Percentiles rank a stretch among this genome's conserved stretches.
Conservation (phyloP, 2,329 filamentous ascomycete species). For the Stemphylium lycopersici region DNA sequence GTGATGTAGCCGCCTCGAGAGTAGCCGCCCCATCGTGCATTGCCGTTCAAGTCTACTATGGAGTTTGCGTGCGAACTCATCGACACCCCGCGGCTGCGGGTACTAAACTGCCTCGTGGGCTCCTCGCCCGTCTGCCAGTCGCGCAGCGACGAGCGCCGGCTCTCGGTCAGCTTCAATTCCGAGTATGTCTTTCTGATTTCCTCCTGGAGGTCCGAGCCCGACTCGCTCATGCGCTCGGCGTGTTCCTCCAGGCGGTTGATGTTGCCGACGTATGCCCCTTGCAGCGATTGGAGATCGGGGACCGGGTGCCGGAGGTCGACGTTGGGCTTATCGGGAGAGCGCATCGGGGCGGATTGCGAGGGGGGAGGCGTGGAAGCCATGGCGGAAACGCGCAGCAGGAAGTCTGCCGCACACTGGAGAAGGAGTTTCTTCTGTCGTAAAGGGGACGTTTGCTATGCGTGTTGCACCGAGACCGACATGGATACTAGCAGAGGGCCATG, state of each 20-base stretch:
- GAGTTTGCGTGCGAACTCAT: conserved; percentile 58
- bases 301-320: conserved; percentile 58
- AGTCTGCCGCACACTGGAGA: conserved; percentile 4
- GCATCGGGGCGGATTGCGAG: conserved; percentile 26
- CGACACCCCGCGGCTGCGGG: conserved; percentile 50
- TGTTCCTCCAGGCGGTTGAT: conserved; percentile 77
- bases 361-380: conserved; percentile 34
- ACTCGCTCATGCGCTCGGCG: conserved; percentile 74
- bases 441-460: conserved; percentile 23
- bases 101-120: conserved; percentile 29
- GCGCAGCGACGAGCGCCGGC: conserved; percentile 67
- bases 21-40: conserved; percentile 72
- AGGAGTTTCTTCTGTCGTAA: conserved; percentile 1
- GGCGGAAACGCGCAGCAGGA: conserved; percentile 8
- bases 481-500: not conserved
- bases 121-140: conserved; percentile 50
- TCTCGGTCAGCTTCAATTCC: conserved; percentile 73
- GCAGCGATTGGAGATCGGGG: conserved; percentile 66
- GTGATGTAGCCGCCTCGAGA: conserved; percentile 71
- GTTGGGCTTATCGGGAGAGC: conserved; percentile 25
- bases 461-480: conserved; percentile 23
- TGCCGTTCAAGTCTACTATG: conserved; percentile 72
- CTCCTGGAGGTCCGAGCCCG: conserved; percentile 75
- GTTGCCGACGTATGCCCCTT: conserved; percentile 68
- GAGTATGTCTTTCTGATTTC: conserved; percentile 76